Conservation (phyloP, 805 yeast genomes). For the Saccharomycopsis olivae region DNA sequence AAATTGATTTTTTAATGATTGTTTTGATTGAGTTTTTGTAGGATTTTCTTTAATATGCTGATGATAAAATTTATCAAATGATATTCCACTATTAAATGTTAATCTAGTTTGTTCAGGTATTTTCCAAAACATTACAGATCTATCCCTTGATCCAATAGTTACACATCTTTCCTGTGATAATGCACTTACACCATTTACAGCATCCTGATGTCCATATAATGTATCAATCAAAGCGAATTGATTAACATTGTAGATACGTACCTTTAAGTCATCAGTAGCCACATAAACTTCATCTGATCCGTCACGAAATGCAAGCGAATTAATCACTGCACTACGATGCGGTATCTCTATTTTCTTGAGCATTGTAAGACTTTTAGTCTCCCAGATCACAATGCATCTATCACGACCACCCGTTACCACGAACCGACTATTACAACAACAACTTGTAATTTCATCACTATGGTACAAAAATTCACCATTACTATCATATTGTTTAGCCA, state of each 20-base stretch:
- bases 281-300: constrained; percentile 80
- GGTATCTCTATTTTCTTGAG: constrained; percentile 68
- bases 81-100: constrained; percentile 75
- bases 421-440: constrained; percentile 70
- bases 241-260: constrained; percentile 76
- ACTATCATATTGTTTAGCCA: constrained; percentile 33
- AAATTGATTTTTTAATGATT: constrained; percentile 29
- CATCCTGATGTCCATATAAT: constrained; percentile 91
- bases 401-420: constrained; percentile 91
- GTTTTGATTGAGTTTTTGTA: constrained; percentile 26
- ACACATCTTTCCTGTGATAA: constrained; percentile 84
- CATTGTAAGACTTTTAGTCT: constrained; percentile 65
- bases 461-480: constrained; percentile 52
- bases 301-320: constrained; percentile 57
- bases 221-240: constrained; percentile 86
- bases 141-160: constrained; percentile 90
- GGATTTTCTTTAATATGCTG: constrained; percentile 29
- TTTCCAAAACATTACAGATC: constrained; percentile 94
- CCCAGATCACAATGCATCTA: constrained; percentile 75
- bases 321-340: constrained; percentile 60
- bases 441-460: constrained; percentile 51
- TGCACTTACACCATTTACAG: constrained; percentile 72
- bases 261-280: constrained; percentile 84
- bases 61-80: constrained; percentile 25
- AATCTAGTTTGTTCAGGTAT: constrained; percentile 90